Base-by-base conservation (phyloP, 306 rosid genomes). In the Cicer arietinum region DNA sequence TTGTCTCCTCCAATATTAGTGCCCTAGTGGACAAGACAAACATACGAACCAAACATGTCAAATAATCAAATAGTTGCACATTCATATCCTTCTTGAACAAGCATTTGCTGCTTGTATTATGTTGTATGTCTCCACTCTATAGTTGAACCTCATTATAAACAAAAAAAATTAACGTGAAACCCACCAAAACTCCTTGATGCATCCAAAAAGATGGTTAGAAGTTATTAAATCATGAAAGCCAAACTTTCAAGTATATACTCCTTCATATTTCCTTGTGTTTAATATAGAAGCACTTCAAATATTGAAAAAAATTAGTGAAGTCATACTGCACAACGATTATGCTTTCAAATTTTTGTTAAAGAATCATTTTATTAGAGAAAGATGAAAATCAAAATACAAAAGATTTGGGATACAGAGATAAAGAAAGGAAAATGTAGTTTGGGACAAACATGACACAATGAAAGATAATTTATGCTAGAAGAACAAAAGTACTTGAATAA, bases 381-480 rank as follows among this genome's bases (percentile, higher is more conserved):
- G 39, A 46, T 46, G 53, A 6, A 35, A 66, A 74, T 4, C 5
- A 16, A 74, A 74, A 5, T 47, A 35, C 18, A 11, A 37, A 47
- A 59, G 9, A 12, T 59, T 57, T 11, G 59, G 10, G 69, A 10
- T 43, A 47, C 62, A 47, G 39, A 37, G 20, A 48, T 17, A 48
- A 62, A 8, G 70, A 46, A 45, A 51, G 18, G 39, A n/a, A 74
- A 74, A n/a, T 62, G 18, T 4, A 53, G 47, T 52, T 25, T 42
- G 10, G 46, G 44, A 75, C 14, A 48, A 66, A 76, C 22, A 56
- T 7, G 72, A 59, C 63, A 80, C 7, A 71, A 25, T 42, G 51
- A 58, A 65, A 51, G 72, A 54, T 43, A 50, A 30, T 52, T 59
- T 69, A 62, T 30, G 58, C 13, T 48, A 20, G 77, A 64, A 66